A percentile compares a stretch with the other conserved stretches of the same genome.
Conservation (phyloP, 768 basidiomycete species). For the Lactifluus pinguis region DNA sequence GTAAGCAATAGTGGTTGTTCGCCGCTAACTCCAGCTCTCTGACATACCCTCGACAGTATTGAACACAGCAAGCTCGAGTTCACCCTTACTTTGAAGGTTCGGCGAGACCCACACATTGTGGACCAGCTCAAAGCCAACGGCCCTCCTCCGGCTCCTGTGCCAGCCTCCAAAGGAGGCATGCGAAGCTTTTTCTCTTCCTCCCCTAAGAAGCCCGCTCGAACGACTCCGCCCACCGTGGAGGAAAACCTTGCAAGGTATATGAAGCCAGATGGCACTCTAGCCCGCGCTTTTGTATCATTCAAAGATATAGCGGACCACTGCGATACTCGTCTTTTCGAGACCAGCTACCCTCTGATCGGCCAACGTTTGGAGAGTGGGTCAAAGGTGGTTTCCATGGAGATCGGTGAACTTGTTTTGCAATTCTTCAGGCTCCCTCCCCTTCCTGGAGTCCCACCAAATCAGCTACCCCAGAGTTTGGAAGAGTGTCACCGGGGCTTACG, state of each 20-base stretch:
- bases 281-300: constrained; percentile 81
- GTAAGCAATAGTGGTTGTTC: constrained; percentile 35
- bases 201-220: constrained; percentile 57
- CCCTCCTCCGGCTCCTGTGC: constrained; percentile 36
- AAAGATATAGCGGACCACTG: constrained; percentile 79
- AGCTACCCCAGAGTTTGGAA: constrained; percentile 86
- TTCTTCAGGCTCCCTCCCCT: constrained; percentile 84
- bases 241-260: constrained; percentile 79
- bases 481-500: constrained; percentile 84
- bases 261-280: constrained; percentile 80
- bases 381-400: constrained; percentile 53
- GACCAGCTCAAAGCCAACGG: constrained; percentile 62
- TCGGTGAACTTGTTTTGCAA: constrained; percentile 85
- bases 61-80: constrained; percentile 95
- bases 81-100: constrained; percentile 80
- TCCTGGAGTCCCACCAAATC: constrained; percentile 67
- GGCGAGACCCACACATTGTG: constrained; percentile 77
- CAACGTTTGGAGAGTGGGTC: constrained; percentile 53
- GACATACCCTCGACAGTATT: constrained; percentile 40
- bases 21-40: background rate
- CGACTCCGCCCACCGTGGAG: constrained; percentile 33
- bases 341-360: constrained; percentile 71
- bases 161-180: constrained; percentile 54
- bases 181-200: constrained; percentile 70
- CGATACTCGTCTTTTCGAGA: constrained; percentile 79